Conservation (phyloP, 2,329 filamentous ascomycete species). For the Pseudogymnoascus sp. region DNA sequence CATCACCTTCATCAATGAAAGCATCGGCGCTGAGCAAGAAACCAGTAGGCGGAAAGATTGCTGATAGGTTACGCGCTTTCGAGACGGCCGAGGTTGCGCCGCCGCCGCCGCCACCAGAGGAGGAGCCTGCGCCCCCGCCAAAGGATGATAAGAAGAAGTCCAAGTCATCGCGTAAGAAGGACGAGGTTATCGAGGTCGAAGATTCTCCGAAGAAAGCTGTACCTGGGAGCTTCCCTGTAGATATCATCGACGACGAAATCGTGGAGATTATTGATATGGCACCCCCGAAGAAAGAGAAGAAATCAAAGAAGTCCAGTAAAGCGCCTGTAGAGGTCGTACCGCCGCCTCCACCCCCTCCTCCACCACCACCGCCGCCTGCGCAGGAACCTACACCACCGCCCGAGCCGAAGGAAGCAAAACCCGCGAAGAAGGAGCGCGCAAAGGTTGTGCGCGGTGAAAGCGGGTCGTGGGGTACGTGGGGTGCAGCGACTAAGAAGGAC, state of each 20-base stretch:
- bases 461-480: conserved; percentile 51
- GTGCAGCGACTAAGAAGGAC: conserved; percentile 32
- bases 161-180: conserved; percentile 36
- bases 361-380: conserved; percentile 39
- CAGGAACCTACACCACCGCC: conserved; percentile 45
- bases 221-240: conserved; percentile 54
- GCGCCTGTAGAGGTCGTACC: conserved; percentile 30
- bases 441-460: conserved; percentile 66
- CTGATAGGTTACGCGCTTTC: conserved; percentile 52
- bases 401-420: conserved; percentile 44
- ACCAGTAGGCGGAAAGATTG: conserved; percentile 45
- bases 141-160: conserved; percentile 40
- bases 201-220: conserved; percentile 35
- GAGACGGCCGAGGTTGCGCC: conserved; percentile 38
- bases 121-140: conserved; percentile 32
- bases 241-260: conserved; percentile 38
- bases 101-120: conserved; percentile 19
- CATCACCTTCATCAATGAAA: conserved; percentile 38
- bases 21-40: conserved; percentile 38
- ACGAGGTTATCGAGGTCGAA: conserved; percentile 32
- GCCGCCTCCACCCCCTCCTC: conserved; percentile 33
- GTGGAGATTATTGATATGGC: conserved; percentile 48
- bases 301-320: conserved; percentile 36
- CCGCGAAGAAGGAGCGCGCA: conserved; percentile 67
- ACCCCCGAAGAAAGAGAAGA: conserved; percentile 38